Conservation (phyloP, 495 filamentous ascomycete genomes). For the Tuber calosporum region DNA sequence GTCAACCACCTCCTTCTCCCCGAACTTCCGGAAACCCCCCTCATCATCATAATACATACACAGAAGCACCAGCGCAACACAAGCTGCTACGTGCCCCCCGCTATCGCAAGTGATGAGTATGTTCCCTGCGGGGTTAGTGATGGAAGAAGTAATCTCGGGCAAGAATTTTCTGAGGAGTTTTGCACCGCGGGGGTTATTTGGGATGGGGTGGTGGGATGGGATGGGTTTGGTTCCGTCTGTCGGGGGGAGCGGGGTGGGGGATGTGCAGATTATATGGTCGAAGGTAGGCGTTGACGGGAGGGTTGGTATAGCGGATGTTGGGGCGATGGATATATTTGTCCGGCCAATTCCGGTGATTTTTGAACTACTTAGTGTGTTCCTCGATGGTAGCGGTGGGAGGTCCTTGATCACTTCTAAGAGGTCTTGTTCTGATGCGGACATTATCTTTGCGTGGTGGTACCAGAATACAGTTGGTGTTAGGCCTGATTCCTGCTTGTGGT, state of each 20-base stretch:
- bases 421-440: slow-evolving; percentile 19
- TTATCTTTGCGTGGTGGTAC: slow-evolving; percentile 49
- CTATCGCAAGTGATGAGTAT: slow-evolving; percentile 56
- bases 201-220: slow-evolving; percentile 29
- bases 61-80: slow-evolving; percentile 55
- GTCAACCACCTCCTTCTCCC: slow-evolving; percentile 47
- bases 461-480: slow-evolving; percentile 74
- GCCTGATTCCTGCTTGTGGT: slow-evolving; percentile 45
- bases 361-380: not conserved
- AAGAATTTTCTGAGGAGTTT: slow-evolving; percentile 8
- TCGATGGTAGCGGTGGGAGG: not conserved
- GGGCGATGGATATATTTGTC: not conserved
- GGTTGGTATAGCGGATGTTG: not conserved
- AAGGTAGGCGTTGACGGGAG: not conserved
- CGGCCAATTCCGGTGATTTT: not conserved
- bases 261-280: slow-evolving; percentile 1
- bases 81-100: slow-evolving; percentile 60
- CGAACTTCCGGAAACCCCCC: slow-evolving; percentile 17
- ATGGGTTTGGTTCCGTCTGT: not conserved
- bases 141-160: not conserved
- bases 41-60: slow-evolving; percentile 57
- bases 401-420: slow-evolving; percentile 11
- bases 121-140: slow-evolving; percentile 11
- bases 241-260: not conserved
- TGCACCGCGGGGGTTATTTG: not conserved